Evolutionary conservation across 345 rosid species (phyloP).

Genomic region (Pugionium dolabratum): DNA sequence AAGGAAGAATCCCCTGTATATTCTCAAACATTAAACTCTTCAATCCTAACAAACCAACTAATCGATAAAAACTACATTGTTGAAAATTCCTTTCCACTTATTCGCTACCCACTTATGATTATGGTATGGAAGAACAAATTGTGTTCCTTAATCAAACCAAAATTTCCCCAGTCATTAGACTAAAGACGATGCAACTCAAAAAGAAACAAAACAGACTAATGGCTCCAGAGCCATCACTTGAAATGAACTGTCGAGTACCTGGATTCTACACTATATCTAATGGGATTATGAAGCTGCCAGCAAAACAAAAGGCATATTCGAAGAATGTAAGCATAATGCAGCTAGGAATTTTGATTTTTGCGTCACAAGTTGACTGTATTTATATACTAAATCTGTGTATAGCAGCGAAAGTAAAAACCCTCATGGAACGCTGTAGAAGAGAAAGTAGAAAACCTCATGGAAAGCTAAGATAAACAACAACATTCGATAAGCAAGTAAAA

Average conservation of each 20-base stretch:
- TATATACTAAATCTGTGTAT: neutral
- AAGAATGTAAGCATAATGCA: neutral
- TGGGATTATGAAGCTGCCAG: neutral
- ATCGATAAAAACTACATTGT: neutral
- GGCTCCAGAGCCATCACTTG: neutral
- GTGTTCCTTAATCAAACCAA: neutral
- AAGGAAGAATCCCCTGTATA: neutral
- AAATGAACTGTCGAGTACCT: neutral
- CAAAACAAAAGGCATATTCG: neutral
- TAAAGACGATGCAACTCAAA: neutral
- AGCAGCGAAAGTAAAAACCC: neutral
- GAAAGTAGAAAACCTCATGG: conserved; percentile 3
- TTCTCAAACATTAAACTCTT: conserved; percentile 1
- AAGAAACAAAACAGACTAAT: neutral
- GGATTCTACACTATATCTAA: neutral
- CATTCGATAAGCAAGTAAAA: too few species aligned
- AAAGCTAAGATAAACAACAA: neutral
- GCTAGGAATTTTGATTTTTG: neutral
- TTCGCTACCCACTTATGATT: neutral
- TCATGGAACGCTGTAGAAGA: neutral
- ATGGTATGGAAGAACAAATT: neutral
- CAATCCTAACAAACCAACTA: neutral
- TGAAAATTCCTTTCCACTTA: neutral
- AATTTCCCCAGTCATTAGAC: neutral
- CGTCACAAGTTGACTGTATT: neutral